These are phyloP conservation scores for Isabelozyma pseudorhagii DNA, from an alignment of 805 yeast species.

Conservation along the genomic window DNA sequence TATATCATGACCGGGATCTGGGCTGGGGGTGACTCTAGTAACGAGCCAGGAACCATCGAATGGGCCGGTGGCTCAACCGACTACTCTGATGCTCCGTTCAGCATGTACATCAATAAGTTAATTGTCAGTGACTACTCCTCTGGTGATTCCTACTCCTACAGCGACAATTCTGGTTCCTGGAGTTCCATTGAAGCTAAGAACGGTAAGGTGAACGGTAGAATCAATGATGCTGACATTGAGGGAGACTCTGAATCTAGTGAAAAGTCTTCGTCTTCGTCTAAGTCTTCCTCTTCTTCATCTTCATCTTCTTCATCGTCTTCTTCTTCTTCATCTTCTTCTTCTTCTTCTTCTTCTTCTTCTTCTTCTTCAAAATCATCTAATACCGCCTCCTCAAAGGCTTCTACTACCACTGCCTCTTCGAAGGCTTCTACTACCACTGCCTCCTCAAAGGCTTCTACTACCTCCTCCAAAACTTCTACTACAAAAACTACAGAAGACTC, in stretches of 20 bases:
- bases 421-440: not conserved
- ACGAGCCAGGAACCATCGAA: conserved; percentile 63
- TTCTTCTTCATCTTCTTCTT: not conserved
- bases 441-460: not conserved
- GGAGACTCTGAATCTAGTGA: not conserved
- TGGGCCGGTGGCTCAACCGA: conserved; percentile 80
- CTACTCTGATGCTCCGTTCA: conserved; percentile 61
- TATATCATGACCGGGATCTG: conserved; percentile 61
- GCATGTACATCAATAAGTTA: conserved; percentile 57
- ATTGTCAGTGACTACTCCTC: conserved; percentile 63
- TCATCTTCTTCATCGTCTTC: not conserved
- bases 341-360: not conserved
- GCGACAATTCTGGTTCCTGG: conserved; percentile 55
- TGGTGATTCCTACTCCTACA: conserved; percentile 54
- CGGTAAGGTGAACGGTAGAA: conserved; percentile 62
- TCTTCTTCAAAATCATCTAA: not conserved
- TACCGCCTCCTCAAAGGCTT: conserved; percentile 1
- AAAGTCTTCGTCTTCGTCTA: not conserved
- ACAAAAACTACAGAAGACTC: not conserved
- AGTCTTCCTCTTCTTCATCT: not conserved
- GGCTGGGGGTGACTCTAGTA: conserved; percentile 76
- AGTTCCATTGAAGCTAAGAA: conserved; percentile 53
- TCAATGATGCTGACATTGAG: conserved; percentile 28
- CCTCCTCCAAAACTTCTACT: not conserved
- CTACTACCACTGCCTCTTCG: not conserved